phyloP scores from a whole-genome alignment of 2,329 filamentous ascomycete genomes.

The Aureobasidium subglaciale region DNA sequence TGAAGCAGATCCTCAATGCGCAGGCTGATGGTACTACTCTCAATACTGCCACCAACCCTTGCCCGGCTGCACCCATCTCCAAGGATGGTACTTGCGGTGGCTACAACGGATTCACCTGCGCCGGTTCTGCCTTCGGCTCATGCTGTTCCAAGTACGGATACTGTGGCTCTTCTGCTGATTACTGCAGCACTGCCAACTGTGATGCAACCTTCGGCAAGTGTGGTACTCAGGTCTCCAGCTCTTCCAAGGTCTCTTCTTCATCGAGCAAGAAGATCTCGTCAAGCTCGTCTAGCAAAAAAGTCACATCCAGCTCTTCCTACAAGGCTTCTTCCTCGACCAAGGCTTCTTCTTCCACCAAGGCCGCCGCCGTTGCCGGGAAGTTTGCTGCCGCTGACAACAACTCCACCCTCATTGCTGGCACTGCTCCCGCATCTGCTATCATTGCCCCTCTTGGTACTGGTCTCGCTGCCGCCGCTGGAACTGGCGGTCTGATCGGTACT shows the following conservation, averaged over 20 bases:
- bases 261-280: neutral
- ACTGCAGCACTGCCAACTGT: slow-evolving; percentile 13
- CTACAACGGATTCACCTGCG: slow-evolving; percentile 18
- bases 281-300: neutral
- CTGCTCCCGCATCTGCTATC: neutral
- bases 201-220: slow-evolving; percentile 2
- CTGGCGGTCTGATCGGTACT: neutral
- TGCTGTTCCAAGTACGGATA: slow-evolving; percentile 17
- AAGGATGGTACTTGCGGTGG: slow-evolving; percentile 18
- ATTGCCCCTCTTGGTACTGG: neutral
- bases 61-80: slow-evolving; percentile 15
- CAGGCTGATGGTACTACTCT: slow-evolving; percentile 18
- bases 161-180: slow-evolving; percentile 4
- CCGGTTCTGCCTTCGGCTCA: slow-evolving; percentile 16
- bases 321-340: neutral
- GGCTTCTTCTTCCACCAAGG: neutral
- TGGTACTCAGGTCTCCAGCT: neutral
- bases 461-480: neutral
- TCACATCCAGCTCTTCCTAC: neutral
- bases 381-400: neutral
- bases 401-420: neutral
- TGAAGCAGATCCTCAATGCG: slow-evolving; percentile 39
- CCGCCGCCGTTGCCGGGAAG: neutral
- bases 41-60: slow-evolving; percentile 15
- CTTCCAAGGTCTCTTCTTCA: neutral